Evolutionary conservation across 139 green algal species (phyloP).

Genomic region (Parachlorella kessleri): DNA sequence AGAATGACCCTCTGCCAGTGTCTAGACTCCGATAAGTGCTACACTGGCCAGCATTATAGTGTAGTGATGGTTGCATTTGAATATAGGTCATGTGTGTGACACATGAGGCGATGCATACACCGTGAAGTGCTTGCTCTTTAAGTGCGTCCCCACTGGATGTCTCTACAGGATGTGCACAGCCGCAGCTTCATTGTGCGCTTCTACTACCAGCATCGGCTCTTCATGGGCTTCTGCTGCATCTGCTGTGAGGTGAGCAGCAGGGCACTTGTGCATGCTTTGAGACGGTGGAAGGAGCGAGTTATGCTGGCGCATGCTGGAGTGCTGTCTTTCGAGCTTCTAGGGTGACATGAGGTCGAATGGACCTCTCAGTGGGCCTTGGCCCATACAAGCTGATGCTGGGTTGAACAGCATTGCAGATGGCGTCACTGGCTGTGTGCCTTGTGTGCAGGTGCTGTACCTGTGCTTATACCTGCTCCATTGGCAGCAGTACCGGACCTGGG

Average conservation of each 20-base stretch:
- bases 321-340: too few relatives aligned
- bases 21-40: too few relatives aligned
- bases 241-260: conserved; percentile 74
- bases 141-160: background rate
- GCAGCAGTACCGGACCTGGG: conserved; percentile 16
- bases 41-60: too few relatives aligned
- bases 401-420: background rate
- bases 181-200: conserved; percentile 76
- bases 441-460: conserved; percentile 36
- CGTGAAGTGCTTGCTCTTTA: too few relatives aligned
- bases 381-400: background rate
- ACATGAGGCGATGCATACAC: too few relatives aligned
- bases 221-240: conserved; percentile 97
- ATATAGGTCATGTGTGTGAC: too few relatives aligned
- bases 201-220: conserved; percentile 92
- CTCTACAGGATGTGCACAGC: conserved; percentile 67
- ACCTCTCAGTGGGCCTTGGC: background rate
- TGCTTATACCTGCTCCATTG: conserved; percentile 41
- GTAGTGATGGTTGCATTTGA: too few relatives aligned
- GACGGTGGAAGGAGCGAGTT: too few relatives aligned
- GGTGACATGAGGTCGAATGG: too few relatives aligned
- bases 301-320: too few relatives aligned
- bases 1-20: too few relatives aligned
- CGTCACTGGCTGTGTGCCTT: background rate
- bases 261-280: too few relatives aligned